Conservation (phyloP, 2,329 filamentous ascomycete genomes). For the Verticillium alfalfae region DNA sequence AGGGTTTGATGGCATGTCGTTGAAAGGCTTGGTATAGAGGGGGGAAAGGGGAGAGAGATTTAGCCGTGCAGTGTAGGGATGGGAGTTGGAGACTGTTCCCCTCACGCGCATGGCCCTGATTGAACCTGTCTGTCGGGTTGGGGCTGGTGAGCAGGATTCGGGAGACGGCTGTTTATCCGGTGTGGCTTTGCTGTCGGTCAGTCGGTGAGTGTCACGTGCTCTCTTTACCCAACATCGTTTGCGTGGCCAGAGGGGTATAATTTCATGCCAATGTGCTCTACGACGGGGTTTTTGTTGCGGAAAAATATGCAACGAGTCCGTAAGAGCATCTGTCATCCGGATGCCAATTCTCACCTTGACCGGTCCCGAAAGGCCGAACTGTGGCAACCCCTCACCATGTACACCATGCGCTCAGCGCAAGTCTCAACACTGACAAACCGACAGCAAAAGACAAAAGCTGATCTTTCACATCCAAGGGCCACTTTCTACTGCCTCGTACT, state of each 20-base stretch:
- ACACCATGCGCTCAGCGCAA: too few relatives aligned
- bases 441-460: not conserved
- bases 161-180: not conserved
- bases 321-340: too few relatives aligned
- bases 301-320: too few relatives aligned
- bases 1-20: not conserved
- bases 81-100: not conserved
- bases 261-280: too few relatives aligned
- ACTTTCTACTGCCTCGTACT: slow-evolving; percentile 19
- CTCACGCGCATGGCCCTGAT: not conserved
- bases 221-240: not conserved
- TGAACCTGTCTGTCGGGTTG: not conserved
- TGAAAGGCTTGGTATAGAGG: not conserved
- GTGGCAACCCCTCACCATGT: too few relatives aligned
- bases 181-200: not conserved
- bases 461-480: not conserved
- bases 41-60: not conserved
- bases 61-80: not conserved
- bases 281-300: too few relatives aligned
- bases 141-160: not conserved
- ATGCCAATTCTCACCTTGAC: too few relatives aligned
- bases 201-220: not conserved
- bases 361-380: too few relatives aligned
- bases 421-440: too few relatives aligned
- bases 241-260: not conserved